These are phyloP conservation scores for Staphylotrichum longicolle DNA, from an alignment of 495 filamentous ascomycete genomes.

Conservation along the genomic window DNA sequence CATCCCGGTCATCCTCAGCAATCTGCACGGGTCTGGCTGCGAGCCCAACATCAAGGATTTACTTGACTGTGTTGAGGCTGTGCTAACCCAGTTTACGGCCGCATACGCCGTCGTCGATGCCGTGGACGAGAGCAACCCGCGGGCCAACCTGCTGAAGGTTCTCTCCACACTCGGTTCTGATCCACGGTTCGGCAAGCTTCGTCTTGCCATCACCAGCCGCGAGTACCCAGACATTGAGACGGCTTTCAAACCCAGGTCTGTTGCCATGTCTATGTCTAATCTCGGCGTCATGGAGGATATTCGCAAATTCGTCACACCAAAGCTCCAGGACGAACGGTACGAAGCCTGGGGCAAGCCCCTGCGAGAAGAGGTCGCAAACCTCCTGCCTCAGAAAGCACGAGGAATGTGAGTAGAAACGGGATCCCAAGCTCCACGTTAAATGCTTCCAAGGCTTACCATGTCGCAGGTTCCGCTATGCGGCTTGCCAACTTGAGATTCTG, in stretches of 20 bases:
- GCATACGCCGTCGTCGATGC: conserved; percentile 38
- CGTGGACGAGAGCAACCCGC: conserved; percentile 34
- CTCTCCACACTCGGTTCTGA: conserved; percentile 31
- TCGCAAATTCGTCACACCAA: conserved; percentile 28
- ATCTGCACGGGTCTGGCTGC: conserved; percentile 3
- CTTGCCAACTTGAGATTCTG: conserved; percentile 45
- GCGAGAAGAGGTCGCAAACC: conserved; percentile 26
- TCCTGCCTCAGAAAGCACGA: conserved; percentile 31
- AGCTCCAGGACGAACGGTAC: conserved; percentile 25
- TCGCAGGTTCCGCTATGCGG: conserved; percentile 40
- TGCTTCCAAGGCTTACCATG: neutral
- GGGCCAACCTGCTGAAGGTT: conserved; percentile 21
- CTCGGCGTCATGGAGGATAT: conserved; percentile 40
- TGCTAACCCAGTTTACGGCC: conserved; percentile 6
- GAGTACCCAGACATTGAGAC: conserved; percentile 40
- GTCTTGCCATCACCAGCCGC: conserved; percentile 43
- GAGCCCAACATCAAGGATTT: conserved; percentile 14
- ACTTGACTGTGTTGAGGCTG: conserved; percentile 16
- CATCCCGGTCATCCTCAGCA: conserved; percentile 23
- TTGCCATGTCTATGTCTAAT: conserved; percentile 36
- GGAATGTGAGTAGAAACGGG: conserved; percentile 34
- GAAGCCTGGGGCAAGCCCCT: conserved; percentile 26
- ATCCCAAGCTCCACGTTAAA: neutral
- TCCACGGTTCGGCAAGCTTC: conserved; percentile 34
- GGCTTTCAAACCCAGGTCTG: conserved; percentile 9